Conservation (phyloP, 257 asterid genomes). For the Solanum ossicruentum region DNA sequence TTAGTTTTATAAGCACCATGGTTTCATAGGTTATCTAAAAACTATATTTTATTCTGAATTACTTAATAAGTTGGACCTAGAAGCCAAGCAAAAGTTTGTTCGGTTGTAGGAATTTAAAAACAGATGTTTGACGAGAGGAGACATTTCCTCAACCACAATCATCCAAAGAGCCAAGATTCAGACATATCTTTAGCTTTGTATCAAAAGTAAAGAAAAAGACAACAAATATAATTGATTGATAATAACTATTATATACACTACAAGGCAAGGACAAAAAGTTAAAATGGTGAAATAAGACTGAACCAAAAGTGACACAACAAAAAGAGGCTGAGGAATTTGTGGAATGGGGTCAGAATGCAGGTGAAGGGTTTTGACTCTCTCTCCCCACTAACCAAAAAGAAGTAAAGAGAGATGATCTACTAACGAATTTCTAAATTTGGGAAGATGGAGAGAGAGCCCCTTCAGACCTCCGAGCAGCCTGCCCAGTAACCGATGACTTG, state of each 20-base stretch:
- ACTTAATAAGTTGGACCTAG: neutral
- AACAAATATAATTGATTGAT: conserved; percentile 6
- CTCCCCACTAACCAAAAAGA: neutral
- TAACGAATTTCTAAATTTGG: conserved; percentile 30
- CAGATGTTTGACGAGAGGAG: neutral
- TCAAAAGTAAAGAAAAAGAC: neutral
- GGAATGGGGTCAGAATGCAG: neutral
- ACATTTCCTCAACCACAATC: too few relatives aligned
- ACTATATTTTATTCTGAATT: neutral
- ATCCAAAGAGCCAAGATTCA: too few relatives aligned
- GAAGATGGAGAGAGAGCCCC: conserved; percentile 75
- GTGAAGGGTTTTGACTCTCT: neutral
- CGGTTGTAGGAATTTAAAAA: neutral
- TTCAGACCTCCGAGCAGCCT: conserved; percentile 56
- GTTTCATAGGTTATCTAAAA: neutral
- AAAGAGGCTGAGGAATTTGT: neutral
- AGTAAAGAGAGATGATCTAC: neutral
- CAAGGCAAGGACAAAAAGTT: conserved; percentile 6
- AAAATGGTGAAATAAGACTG: neutral
- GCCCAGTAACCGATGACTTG: conserved; percentile 63
- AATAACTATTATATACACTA: conserved; percentile 11
- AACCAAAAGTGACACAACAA: neutral
- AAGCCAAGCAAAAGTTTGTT: neutral
- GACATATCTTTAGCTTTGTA: too few relatives aligned
- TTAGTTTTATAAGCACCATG: neutral